Conservation (phyloP, 2,329 filamentous ascomycete species). For the Penicillium sp. region DNA sequence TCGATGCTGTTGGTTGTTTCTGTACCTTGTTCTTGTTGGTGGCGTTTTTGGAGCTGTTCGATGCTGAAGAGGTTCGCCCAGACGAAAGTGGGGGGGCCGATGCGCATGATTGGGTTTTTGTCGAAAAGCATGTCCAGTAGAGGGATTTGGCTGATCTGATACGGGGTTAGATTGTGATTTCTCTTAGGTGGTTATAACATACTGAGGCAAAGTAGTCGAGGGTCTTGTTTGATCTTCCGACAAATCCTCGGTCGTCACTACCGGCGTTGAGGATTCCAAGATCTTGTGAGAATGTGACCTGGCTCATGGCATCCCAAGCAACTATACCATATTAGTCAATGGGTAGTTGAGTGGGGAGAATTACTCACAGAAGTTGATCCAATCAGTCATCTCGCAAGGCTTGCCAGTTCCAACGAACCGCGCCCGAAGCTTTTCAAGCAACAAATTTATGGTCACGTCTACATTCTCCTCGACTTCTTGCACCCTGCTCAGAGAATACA, state of each 20-base stretch:
- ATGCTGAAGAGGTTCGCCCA: conserved; percentile 17
- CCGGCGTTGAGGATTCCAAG: conserved; percentile 26
- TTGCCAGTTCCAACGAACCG: conserved; percentile 30
- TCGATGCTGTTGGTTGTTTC: conserved; percentile 1
- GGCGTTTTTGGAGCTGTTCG: conserved; percentile 14
- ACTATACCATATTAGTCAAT: not conserved
- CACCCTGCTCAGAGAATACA: conserved; percentile 34
- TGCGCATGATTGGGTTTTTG: conserved; percentile 27
- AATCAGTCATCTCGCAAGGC: conserved; percentile 42
- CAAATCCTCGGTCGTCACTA: conserved; percentile 18
- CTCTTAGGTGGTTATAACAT: not conserved
- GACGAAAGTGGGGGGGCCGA: conserved; percentile 21
- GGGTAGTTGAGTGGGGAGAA: not conserved
- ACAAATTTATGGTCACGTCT: conserved; percentile 29
- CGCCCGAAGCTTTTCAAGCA: conserved; percentile 32
- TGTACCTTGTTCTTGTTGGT: conserved; percentile 4
- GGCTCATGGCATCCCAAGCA: conserved; percentile 24
- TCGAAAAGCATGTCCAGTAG: conserved; percentile 21
- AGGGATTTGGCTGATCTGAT: conserved; percentile 25
- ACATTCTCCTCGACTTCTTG: conserved; percentile 23
- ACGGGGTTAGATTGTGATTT: not conserved
- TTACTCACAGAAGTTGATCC: conserved; percentile 31
- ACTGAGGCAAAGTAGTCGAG: conserved; percentile 26
- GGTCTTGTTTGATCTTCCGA: conserved; percentile 14
- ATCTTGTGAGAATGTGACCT: conserved; percentile 22